Percentiles rank a stretch among this genome's conserved stretches.
phyloP scores from a whole-genome alignment of 2,329 filamentous ascomycete species.

The Fusarium humuli region DNA sequence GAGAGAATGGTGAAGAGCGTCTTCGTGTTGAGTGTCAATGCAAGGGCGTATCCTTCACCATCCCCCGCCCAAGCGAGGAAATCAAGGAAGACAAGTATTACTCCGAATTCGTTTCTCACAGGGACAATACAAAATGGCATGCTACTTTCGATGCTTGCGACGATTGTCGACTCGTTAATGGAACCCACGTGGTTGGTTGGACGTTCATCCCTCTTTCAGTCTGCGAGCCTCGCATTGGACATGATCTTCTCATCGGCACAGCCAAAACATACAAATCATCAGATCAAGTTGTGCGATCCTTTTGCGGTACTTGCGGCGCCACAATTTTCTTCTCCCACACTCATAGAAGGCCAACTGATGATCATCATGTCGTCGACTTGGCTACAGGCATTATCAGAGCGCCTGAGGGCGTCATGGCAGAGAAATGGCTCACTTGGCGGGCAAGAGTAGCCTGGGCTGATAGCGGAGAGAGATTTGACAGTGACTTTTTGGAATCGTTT shows the following conservation, averaged over 20 bases:
- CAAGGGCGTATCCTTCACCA: conserved; percentile 60
- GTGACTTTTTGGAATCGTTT: conserved; percentile 51
- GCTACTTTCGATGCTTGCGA: conserved; percentile 56
- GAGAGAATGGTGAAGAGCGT: conserved; percentile 52
- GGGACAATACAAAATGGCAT: conserved; percentile 57
- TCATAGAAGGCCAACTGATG: conserved; percentile 45
- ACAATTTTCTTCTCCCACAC: conserved; percentile 54
- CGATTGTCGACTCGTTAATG: conserved; percentile 58
- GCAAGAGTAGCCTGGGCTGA: conserved; percentile 51
- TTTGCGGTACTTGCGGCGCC: conserved; percentile 61
- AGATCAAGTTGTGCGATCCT: conserved; percentile 54
- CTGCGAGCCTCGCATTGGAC: conserved; percentile 53
- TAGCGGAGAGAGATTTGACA: conserved; percentile 54
- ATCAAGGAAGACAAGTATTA: conserved; percentile 48
- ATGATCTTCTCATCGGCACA: conserved; percentile 56
- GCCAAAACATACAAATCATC: conserved; percentile 58
- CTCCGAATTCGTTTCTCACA: conserved; percentile 51
- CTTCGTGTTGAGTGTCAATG: conserved; percentile 60
- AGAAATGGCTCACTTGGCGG: conserved; percentile 61
- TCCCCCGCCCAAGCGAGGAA: conserved; percentile 54
- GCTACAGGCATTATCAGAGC: conserved; percentile 59
- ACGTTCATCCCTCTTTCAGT: conserved; percentile 54
- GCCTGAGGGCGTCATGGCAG: conserved; percentile 57
- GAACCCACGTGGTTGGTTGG: conserved; percentile 58
- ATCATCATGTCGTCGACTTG: conserved; percentile 55